A percentile compares a stretch with the other conserved stretches of the same genome.
These are phyloP conservation scores for Bryum argenteum DNA, from an alignment of 225 moss, liverwort and hornwort genomes.

Conservation along the genomic window DNA sequence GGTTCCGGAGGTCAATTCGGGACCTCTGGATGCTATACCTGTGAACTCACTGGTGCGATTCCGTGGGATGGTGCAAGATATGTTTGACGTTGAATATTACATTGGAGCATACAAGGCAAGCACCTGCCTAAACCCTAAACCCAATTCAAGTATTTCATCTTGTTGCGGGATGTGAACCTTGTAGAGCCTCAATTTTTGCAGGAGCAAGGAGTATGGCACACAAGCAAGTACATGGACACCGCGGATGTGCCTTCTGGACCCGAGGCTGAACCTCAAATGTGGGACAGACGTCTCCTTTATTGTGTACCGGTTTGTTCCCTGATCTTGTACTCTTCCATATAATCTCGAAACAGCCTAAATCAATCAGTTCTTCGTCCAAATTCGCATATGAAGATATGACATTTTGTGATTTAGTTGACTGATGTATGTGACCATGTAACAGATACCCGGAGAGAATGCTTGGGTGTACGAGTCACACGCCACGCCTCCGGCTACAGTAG, in stretches of 20 bases:
- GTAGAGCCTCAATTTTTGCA: slow-evolving; percentile 34
- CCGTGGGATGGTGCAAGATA: slow-evolving; percentile 99
- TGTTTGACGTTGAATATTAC: slow-evolving; percentile 91
- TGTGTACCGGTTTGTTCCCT: slow-evolving; percentile 78
- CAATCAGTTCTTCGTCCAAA: neutral
- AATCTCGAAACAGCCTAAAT: neutral
- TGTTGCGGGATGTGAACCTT: neutral
- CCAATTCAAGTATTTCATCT: neutral
- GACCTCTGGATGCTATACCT: slow-evolving; percentile 70
- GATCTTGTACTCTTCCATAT: neutral
- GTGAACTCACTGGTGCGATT: slow-evolving; percentile 84
- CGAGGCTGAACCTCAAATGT: slow-evolving; percentile 61
- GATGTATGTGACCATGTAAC: slow-evolving; percentile 21
- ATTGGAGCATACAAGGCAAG: slow-evolving; percentile 86
- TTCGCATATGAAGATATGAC: neutral
- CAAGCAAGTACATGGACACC: slow-evolving; percentile 78
- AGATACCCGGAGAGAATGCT: slow-evolving; percentile 91
- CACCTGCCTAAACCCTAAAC: slow-evolving; percentile 20
- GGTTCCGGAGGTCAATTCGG: slow-evolving; percentile 91
- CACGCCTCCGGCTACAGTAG: slow-evolving; percentile 17
- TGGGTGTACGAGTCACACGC: slow-evolving; percentile 81
- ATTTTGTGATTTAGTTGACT: neutral
- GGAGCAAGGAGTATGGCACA: slow-evolving; percentile 79
- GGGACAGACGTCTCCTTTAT: slow-evolving; percentile 85
- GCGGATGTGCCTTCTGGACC: slow-evolving; percentile 53